Base-by-base conservation (phyloP, 768 basidiomycete genomes). In the Coprinellus aureogranulatus region DNA sequence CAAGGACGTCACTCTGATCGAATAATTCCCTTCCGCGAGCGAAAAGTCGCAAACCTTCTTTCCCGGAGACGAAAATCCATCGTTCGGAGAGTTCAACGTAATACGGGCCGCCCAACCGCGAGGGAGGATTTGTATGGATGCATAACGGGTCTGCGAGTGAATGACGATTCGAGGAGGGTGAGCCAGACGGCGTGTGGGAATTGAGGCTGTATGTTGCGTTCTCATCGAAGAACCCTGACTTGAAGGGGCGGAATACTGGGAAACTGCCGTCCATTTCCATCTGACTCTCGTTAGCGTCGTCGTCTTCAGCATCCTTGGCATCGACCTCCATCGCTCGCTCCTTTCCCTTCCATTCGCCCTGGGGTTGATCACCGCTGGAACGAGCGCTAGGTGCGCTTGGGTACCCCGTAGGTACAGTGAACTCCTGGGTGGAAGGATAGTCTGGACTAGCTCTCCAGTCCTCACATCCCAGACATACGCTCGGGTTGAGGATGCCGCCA, bases 401-500 rank as follows among this genome's bases (percentile, higher is more conserved):
- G 14, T 20, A 18, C 3, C 18, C 23, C 41, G 30, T 40, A 22
- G 25, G 49, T 8, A 39, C 26, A 42, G 46, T 41, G 23, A 57
- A 40, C 1, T 48, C 53, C 58, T 81, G 77, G 2, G 76, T 74
- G 28, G 74, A 68, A 3, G 71, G 59, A 31, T 75, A 5, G 75
- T 76, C 65, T 86, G 80, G 1, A 81, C 65, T 14, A 84, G 61
- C 22, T 68, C 60, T 0, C 79, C 82, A 0, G 80, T 77, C 2
- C 77, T 76, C 23, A 91, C 72, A 61, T 92, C 82, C 79, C 82
- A 90, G 2, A 91, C 57, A 59, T 79, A 88, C 0, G 83, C 83
- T 34, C 67, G 68, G 18, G 70, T 65, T 16, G 59, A 27, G 1
- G 77, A 74, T 0, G 80, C 78, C 2, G 83, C 81, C 2, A 88